Conservation (phyloP, 495 filamentous ascomycete genomes). For the Trichoderma virens region DNA sequence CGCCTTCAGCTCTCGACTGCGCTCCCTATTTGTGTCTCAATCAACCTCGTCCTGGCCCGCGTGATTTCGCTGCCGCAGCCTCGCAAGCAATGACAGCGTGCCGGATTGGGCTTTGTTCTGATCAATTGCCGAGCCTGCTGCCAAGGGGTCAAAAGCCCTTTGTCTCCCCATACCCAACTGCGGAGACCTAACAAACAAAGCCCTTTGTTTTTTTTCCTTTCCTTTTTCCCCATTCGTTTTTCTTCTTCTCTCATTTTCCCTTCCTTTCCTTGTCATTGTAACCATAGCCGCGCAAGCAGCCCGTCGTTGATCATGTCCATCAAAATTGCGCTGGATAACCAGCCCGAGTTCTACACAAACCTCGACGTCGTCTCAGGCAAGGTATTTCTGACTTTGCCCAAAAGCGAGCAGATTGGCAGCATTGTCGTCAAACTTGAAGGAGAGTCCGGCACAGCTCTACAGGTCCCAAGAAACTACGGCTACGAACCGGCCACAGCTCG, state of each 20-base stretch:
- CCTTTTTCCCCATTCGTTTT: too few species aligned
- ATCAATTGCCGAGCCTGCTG: background rate
- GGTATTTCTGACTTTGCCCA: conserved; percentile 56
- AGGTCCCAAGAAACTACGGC: conserved; percentile 24
- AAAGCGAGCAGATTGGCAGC: conserved; percentile 59
- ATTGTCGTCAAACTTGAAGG: conserved; percentile 94
- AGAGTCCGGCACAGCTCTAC: conserved; percentile 61
- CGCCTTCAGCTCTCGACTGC: background rate
- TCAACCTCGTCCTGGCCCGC: background rate
- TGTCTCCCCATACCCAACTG: background rate
- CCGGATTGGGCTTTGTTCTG: background rate
- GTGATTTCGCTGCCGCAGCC: too few species aligned
- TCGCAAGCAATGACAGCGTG: background rate
- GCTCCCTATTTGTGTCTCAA: background rate
- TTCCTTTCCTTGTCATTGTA: background rate
- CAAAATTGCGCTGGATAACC: conserved; percentile 66
- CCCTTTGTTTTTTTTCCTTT: background rate
- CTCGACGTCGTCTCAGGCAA: conserved; percentile 66
- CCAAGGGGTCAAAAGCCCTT: background rate
- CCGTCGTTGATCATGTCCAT: conserved; percentile 56
- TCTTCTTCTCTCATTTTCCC: background rate
- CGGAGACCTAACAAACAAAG: background rate
- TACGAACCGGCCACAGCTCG: conserved; percentile 14
- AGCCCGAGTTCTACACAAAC: conserved; percentile 76
- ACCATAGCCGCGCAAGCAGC: background rate